Evolutionary conservation across 2,329 filamentous ascomycete species (phyloP).

Genomic region (Graphilbum ipis-grandicollis): DNA sequence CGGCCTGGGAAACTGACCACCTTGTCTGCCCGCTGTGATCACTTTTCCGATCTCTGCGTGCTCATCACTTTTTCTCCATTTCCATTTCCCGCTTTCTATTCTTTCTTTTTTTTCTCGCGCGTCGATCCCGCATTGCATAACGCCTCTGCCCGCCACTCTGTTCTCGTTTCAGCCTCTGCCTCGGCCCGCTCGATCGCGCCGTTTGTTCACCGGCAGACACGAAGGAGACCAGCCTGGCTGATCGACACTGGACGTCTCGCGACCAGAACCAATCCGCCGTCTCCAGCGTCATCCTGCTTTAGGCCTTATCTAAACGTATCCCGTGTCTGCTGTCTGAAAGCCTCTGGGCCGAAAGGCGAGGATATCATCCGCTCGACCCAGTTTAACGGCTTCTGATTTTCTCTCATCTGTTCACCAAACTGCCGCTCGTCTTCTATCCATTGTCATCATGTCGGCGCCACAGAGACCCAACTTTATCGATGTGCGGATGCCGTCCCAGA

Average conservation of each 20-base stretch:
- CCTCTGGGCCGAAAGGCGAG: no score
- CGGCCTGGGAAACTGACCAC: no score
- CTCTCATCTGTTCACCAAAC: not conserved
- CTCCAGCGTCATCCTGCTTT: no score
- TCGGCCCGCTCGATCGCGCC: slow-evolving; percentile 15
- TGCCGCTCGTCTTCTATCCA: not conserved
- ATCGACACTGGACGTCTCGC: no score
- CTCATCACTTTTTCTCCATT: not conserved
- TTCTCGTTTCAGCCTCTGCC: slow-evolving; percentile 7
- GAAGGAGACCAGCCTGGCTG: no score
- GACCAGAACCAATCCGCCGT: no score
- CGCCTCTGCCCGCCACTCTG: slow-evolving; percentile 7
- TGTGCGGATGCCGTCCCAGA: slow-evolving; percentile 37
- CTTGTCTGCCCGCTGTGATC: no score
- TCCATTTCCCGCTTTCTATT: not conserved
- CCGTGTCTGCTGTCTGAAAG: no score
- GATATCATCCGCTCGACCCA: no score
- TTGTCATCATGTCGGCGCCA: not conserved
- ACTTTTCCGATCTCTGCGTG: not conserved
- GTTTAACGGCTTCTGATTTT: not conserved
- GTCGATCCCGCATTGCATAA: slow-evolving; percentile 5
- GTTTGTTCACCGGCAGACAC: no score
- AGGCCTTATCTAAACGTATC: no score
- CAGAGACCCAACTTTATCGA: slow-evolving; percentile 40
- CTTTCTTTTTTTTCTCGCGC: not conserved